Base-by-base conservation (phyloP, 208 protist species). In the Crithidia brevicula region DNA sequence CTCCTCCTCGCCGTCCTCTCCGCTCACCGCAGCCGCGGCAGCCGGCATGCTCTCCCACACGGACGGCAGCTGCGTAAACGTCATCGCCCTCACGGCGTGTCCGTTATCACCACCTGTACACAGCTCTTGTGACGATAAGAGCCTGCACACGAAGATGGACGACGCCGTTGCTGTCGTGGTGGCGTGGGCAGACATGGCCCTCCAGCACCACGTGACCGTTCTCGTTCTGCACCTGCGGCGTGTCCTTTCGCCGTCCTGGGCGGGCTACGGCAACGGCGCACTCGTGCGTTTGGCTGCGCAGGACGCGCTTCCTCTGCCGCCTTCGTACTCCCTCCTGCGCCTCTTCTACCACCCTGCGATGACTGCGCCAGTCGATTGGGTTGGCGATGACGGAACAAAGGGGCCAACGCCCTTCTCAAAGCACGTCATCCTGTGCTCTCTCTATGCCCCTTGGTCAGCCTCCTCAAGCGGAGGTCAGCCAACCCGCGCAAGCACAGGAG, bases 221-320 rank as follows among this genome's bases (percentile, higher is more conserved):
- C 56, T 77, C 4, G 38, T n/a, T 1, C 46, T 68, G 18, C 64
- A 27, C 16, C 28, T 77, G 28, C 25, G 45, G 0, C 23, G 25
- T 30, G 50, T 64, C 25, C 33, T 67, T 34, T 59, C 67, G 20
- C 67, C 67, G 34, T 59, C 67, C 25, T 47, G 45, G 30, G 4
- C 49, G 20, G 49, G 22, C 5, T 23, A 28, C 34, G 36, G 6
- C 20, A 45, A 74, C 13, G 51, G 52, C 10, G 20, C 27, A 33
- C 53, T 67, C 11, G 74, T 72, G 27, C 70, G 71, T 2, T 22
- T 74, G 11, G 57, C 72, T 4, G 42, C 65, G 8, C 77, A 76
- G 27, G 72, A 78, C 23, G 75, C 81, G 0, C 67, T 87, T n/a
- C 74, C 81, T 18, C 72, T 70, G 61, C 43, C 27, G 13, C 38